phyloP scores from a whole-genome alignment of 257 asterid genomes.

The Schizonepeta tenuifolia region DNA sequence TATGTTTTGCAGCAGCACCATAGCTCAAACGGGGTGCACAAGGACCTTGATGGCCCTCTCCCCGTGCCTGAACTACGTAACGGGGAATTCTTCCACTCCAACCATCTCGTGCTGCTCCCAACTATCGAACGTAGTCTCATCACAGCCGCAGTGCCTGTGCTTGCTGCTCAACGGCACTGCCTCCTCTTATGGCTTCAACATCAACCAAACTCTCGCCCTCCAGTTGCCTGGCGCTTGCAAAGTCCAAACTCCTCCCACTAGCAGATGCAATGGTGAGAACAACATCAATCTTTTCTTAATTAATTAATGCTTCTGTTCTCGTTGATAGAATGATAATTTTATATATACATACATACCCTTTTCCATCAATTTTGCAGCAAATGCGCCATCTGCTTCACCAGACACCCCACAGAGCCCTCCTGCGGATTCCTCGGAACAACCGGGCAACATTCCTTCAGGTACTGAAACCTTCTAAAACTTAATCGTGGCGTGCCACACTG shows the following conservation, averaged over 20 bases:
- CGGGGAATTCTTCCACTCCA: conserved; percentile 56
- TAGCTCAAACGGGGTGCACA: conserved; percentile 53
- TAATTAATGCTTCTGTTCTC: no score
- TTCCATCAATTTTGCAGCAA: conserved; percentile 36
- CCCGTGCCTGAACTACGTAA: conserved; percentile 60
- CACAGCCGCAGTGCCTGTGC: conserved; percentile 65
- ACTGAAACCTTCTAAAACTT: not conserved
- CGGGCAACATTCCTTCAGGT: conserved; percentile 42
- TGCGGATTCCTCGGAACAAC: conserved; percentile 33
- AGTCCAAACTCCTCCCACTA: conserved; percentile 56
- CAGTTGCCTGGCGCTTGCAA: conserved; percentile 54
- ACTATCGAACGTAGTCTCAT: conserved; percentile 43
- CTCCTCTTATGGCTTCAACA: conserved; percentile 44
- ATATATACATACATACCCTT: no score
- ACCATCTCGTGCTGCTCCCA: conserved; percentile 59
- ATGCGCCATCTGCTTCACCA: conserved; percentile 47
- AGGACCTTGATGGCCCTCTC: conserved; percentile 47
- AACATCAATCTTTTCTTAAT: no score
- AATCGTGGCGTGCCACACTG: not conserved
- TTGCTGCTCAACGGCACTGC: conserved; percentile 42
- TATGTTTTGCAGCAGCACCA: conserved; percentile 25
- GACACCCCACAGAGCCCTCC: conserved; percentile 39
- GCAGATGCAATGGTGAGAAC: conserved; percentile 42
- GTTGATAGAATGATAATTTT: no score
- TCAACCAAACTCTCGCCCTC: conserved; percentile 61